Evolutionary conservation across 2,329 filamentous ascomycete species (phyloP).

Genomic region (Elsinoe fawcettii): DNA sequence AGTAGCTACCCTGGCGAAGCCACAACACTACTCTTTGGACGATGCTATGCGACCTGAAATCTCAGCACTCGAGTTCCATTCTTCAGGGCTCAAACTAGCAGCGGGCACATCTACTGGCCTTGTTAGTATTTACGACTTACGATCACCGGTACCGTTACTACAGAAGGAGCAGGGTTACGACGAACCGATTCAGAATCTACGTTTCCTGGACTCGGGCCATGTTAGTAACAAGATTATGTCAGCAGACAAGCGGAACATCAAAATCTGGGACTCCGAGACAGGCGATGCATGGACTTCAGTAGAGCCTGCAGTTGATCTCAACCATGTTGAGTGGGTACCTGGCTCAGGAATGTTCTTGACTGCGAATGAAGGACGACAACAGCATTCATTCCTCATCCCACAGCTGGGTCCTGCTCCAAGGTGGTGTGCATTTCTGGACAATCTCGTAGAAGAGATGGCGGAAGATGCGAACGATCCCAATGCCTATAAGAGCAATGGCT

Average conservation of each 20-base stretch:
- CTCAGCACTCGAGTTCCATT: slow-evolving; percentile 79
- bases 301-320: slow-evolving; percentile 89
- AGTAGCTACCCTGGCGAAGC: slow-evolving; percentile 64
- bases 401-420: slow-evolving; percentile 86
- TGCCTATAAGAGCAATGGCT: slow-evolving; percentile 38
- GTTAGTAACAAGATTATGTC: slow-evolving; percentile 68
- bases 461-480: slow-evolving; percentile 63
- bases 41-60: slow-evolving; percentile 51
- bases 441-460: slow-evolving; percentile 97
- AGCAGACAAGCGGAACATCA: slow-evolving; percentile 91
- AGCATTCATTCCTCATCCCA: slow-evolving; percentile 91
- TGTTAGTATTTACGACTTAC: slow-evolving; percentile 84
- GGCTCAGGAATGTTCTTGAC: slow-evolving; percentile 92
- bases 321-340: slow-evolving; percentile 86
- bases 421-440: slow-evolving; percentile 96
- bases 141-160: slow-evolving; percentile 75
- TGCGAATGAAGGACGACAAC: slow-evolving; percentile 91
- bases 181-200: slow-evolving; percentile 79
- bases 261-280: slow-evolving; percentile 80
- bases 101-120: slow-evolving; percentile 83
- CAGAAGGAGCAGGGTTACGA: slow-evolving; percentile 96
- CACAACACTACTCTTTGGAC: slow-evolving; percentile 29
- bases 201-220: slow-evolving; percentile 61
- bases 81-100: slow-evolving; percentile 74
- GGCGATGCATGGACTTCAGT: slow-evolving; percentile 92